Evolutionary conservation across 108 stramenopile species (phyloP), one percentile per base, ranked within the genome.

Genomic region (Stephanodiscus minutulus): DNA sequence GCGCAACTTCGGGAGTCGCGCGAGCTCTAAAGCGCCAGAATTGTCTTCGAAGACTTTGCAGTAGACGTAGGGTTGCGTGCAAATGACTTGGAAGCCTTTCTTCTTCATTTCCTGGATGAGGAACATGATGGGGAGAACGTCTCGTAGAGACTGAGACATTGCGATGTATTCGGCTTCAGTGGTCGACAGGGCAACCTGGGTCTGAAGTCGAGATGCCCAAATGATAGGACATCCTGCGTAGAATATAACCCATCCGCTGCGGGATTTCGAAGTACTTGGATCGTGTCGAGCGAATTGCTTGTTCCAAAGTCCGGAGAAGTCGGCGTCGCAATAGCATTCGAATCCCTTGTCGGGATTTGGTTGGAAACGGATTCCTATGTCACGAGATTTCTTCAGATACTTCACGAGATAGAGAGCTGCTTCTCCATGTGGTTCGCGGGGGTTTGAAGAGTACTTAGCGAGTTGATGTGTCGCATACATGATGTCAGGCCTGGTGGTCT

Each of bases 1-100:
- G 0, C 71, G 39, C 4, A 66, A 54, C 35, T 72, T 64, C 1
- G 53, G 70, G 37, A 53, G 9, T 24, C 33, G 2, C 25, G 52
- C 54, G n/a, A 78, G 31, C 24, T 78, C 76, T 2, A 77, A 28
- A 52, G 68, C 76, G 20, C 76, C 76, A 10, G 55, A 57, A 43
- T 78, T 78, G 55, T 73, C 78, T 18, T 79, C 78, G 68, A 79
- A 78, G 28, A 44, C 65, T 21, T 73, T 73, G 78, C 72, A 79
- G 10, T 68, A 57, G 15, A 68, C 66, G 2, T 37, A 29, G 8
- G 73, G 65, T 31, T 35, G 20, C 1, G 54, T 66, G 31, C 56
- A 56, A 20, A 74, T 33, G 28, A 74, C 56, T n/a, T 44, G 6
- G 24, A 67, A 74, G 2, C 31, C 31, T 33, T 33, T 33, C 31